Evolutionary conservation across 352 stramenopile genomes (phyloP).

Genomic region (Phytophthora syringae): DNA sequence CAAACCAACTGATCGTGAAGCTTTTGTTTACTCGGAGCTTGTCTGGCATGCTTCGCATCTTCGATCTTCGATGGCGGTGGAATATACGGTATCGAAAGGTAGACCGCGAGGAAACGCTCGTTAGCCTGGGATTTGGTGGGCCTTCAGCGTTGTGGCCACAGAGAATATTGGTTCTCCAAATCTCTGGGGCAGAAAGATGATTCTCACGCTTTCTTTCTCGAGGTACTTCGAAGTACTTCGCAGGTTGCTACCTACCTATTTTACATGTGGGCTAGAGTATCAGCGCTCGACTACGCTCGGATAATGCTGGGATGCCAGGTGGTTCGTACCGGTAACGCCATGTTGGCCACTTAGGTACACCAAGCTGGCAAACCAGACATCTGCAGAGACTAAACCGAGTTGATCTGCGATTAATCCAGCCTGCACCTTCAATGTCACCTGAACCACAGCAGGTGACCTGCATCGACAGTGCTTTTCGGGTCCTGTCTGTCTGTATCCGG

Average conservation of each 20-base stretch:
- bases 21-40: constrained; percentile 5
- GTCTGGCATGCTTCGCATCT: neutral
- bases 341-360: constrained; percentile 20
- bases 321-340: too few species aligned
- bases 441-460: constrained; percentile 9
- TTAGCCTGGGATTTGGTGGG: constrained; percentile 22
- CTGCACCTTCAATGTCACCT: constrained; percentile 13
- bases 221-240: too few species aligned
- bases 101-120: constrained; percentile 11
- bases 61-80: constrained; percentile 12
- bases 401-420: neutral
- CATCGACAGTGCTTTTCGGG: constrained; percentile 22
- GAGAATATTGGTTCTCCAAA: too few species aligned
- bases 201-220: too few species aligned
- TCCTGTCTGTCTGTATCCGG: constrained; percentile 11
- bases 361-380: neutral
- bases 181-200: too few species aligned
- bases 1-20: neutral
- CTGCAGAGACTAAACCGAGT: constrained; percentile 16
- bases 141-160: neutral
- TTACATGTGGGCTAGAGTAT: too few species aligned
- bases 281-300: too few species aligned
- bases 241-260: too few species aligned
- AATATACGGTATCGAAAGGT: constrained; percentile 28
- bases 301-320: too few species aligned